Conservation (phyloP, 2,329 filamentous ascomycete species). For the Paracorniculantispora psalliotae region DNA sequence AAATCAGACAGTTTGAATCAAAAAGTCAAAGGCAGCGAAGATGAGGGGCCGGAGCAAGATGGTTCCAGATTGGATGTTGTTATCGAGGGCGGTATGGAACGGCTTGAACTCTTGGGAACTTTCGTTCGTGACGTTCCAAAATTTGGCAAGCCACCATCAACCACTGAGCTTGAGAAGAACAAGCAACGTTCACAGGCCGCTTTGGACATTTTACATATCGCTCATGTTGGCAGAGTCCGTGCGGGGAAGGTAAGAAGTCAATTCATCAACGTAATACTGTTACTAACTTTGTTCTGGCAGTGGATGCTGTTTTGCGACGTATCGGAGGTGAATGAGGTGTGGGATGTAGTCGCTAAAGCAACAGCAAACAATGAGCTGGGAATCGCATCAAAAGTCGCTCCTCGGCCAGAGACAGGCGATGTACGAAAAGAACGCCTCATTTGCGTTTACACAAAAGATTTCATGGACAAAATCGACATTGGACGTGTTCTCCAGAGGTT, state of each 20-base stretch:
- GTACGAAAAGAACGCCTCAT: conserved; percentile 51
- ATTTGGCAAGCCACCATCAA: conserved; percentile 28
- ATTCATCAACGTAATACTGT: not conserved
- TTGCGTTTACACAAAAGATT: conserved; percentile 75
- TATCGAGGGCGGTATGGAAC: conserved; percentile 45
- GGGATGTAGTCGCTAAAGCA: conserved; percentile 62
- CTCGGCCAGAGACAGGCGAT: conserved; percentile 41
- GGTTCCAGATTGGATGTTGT: conserved; percentile 45
- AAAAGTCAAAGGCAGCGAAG: conserved; percentile 39
- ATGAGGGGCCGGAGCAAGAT: conserved; percentile 44
- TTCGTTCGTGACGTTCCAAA: conserved; percentile 46
- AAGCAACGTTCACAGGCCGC: conserved; percentile 45
- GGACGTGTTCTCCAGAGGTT: conserved; percentile 60
- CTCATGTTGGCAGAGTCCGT: conserved; percentile 52
- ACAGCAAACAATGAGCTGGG: conserved; percentile 67
- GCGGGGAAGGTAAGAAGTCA: conserved; percentile 56
- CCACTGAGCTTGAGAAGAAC: conserved; percentile 43
- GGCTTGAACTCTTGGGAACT: conserved; percentile 39
- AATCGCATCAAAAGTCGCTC: conserved; percentile 65
- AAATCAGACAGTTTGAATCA: conserved; percentile 31
- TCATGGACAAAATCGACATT: conserved; percentile 63
- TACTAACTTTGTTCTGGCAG: conserved; percentile 30
- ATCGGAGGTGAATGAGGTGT: conserved; percentile 54
- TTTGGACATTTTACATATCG: conserved; percentile 55
- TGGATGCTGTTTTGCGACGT: conserved; percentile 69